Evolutionary conservation across 2,329 filamentous ascomycete species (phyloP).

Genomic region (Aspergillus ochraceus): DNA sequence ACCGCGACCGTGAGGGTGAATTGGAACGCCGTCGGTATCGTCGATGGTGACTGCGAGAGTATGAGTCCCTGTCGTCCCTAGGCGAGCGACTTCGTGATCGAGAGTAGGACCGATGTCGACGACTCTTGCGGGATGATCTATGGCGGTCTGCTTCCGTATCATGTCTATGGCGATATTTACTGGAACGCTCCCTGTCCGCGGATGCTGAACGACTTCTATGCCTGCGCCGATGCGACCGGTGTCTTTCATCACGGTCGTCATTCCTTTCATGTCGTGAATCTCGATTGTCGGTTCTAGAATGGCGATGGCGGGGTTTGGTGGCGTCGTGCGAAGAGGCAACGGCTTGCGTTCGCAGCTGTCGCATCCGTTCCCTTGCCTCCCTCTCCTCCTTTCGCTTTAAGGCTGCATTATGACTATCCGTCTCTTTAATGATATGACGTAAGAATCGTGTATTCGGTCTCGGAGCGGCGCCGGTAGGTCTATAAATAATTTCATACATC

Average conservation of each 20-base stretch:
- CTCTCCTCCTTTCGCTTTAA: constrained; percentile 80
- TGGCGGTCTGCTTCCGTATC: constrained; percentile 19
- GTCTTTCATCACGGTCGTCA: constrained; percentile 22
- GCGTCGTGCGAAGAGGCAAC: constrained; percentile 20
- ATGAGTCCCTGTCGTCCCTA: constrained; percentile 5
- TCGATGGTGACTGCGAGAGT: constrained; percentile 15
- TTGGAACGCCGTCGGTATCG: constrained; percentile 17
- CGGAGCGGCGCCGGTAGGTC: constrained; percentile 65
- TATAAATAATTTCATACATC: constrained; percentile 37
- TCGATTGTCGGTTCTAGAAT: constrained; percentile 15
- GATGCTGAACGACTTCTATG: constrained; percentile 29
- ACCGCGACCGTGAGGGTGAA: constrained; percentile 16
- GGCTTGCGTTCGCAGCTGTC: constrained; percentile 52
- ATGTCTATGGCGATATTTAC: constrained; percentile 24
- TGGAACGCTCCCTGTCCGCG: constrained; percentile 24
- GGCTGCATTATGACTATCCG: constrained; percentile 84
- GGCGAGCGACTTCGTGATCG: constrained; percentile 24
- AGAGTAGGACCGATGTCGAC: constrained; percentile 20
- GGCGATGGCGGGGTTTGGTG: constrained; percentile 36
- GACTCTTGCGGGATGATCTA: constrained; percentile 16
- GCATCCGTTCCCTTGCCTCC: constrained; percentile 72
- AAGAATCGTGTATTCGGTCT: constrained; percentile 93
- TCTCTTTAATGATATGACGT: constrained; percentile 82
- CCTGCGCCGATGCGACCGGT: constrained; percentile 29
- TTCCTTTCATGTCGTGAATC: constrained; percentile 22